Conservation (phyloP, 2,329 filamentous ascomycete genomes). For the Karstenula rhodostoma region DNA sequence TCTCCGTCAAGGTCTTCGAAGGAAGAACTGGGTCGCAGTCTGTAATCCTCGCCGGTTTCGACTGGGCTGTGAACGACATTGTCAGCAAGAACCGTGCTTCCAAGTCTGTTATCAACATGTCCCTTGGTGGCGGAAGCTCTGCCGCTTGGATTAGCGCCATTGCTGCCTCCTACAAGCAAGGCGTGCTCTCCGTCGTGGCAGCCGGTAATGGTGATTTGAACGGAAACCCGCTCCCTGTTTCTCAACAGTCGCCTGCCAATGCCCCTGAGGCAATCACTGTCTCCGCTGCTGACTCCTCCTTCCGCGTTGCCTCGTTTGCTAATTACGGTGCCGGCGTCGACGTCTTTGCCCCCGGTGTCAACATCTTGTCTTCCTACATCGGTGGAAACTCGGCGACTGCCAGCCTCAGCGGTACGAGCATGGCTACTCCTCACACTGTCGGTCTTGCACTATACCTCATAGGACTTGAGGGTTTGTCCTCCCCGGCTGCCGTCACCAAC, state of each 20-base stretch:
- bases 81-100: slow-evolving; percentile 22
- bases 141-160: slow-evolving; percentile 37
- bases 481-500: slow-evolving; percentile 23
- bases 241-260: slow-evolving; percentile 34
- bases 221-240: slow-evolving; percentile 25
- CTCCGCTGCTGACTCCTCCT: slow-evolving; percentile 49
- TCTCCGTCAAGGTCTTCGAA: slow-evolving; percentile 40
- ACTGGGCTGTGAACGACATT: slow-evolving; percentile 36
- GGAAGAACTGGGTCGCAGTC: slow-evolving; percentile 2
- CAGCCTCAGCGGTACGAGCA: slow-evolving; percentile 65
- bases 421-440: slow-evolving; percentile 72
- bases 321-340: slow-evolving; percentile 52
- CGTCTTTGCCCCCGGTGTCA: slow-evolving; percentile 51
- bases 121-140: slow-evolving; percentile 34
- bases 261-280: slow-evolving; percentile 48
- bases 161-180: slow-evolving; percentile 28
- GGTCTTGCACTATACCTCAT: slow-evolving; percentile 74
- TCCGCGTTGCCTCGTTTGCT: slow-evolving; percentile 48
- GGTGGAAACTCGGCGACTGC: slow-evolving; percentile 47
- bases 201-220: slow-evolving; percentile 39
- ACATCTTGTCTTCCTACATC: slow-evolving; percentile 58
- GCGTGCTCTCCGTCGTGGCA: slow-evolving; percentile 41
- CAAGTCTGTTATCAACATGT: slow-evolving; percentile 39
- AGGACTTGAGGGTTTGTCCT: slow-evolving; percentile 49
- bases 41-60: slow-evolving; percentile 28